Evolutionary conservation across 2,329 filamentous ascomycete species (phyloP).

Genomic region (Dothistroma pini): DNA sequence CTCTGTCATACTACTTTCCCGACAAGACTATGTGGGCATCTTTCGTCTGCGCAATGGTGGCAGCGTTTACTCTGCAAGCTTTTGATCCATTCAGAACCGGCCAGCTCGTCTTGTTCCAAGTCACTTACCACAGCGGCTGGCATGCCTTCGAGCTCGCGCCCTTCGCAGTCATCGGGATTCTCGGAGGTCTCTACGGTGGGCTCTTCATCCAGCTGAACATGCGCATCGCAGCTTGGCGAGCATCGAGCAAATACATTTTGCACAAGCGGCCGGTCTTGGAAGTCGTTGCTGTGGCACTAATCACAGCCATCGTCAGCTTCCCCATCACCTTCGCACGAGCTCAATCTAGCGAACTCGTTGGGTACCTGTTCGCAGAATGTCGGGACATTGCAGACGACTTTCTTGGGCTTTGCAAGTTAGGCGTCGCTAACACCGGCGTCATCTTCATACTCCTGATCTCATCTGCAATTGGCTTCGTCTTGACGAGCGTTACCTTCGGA

Average conservation of each 20-base stretch:
- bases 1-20: conserved; percentile 95
- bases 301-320: conserved; percentile 89
- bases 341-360: conserved; percentile 86
- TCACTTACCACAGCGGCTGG: conserved; percentile 88
- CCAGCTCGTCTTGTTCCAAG: conserved; percentile 93
- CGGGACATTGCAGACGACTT: conserved; percentile 76
- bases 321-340: conserved; percentile 96
- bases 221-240: conserved; percentile 76
- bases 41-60: conserved; percentile 99
- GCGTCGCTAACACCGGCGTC: conserved; percentile 74
- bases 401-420: conserved; percentile 85
- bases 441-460: conserved; percentile 80
- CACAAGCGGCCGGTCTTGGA: conserved; percentile 69
- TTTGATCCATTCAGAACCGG: conserved; percentile 93
- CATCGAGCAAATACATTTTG: conserved; percentile 58
- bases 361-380: conserved; percentile 89
- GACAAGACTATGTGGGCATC: conserved; percentile 99
- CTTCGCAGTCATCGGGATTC: conserved; percentile 78
- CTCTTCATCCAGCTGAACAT: conserved; percentile 96
- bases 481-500: conserved; percentile 86
- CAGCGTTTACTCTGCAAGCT: conserved; percentile 85
- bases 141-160: conserved; percentile 91
- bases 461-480: conserved; percentile 75
- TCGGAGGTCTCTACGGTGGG: conserved; percentile 91
- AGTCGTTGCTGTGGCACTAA: conserved; percentile 71